Percentiles rank a stretch among this genome's conserved stretches.
Conservation (phyloP, 1,284 basidiomycete genomes). For the Pulveroboletus ridleyi region DNA sequence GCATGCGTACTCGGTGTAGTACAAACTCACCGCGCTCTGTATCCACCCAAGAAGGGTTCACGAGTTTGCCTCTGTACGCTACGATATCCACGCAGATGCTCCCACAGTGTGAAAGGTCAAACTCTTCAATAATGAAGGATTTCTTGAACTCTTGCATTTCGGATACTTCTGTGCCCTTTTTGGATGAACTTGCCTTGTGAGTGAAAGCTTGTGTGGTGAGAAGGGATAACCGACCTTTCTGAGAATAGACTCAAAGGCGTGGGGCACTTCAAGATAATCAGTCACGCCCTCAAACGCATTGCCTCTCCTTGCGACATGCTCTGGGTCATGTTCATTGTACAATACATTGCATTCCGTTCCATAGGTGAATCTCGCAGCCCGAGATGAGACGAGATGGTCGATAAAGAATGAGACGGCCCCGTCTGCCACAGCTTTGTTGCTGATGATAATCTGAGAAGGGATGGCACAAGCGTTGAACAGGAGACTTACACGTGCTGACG, state of each 20-base stretch:
- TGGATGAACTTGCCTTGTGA: not conserved
- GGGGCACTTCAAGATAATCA: conserved; percentile 31
- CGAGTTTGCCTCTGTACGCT: conserved; percentile 31
- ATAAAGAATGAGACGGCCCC: conserved; percentile 59
- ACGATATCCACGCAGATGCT: conserved; percentile 30
- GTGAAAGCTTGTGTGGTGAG: not conserved
- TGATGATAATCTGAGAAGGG: conserved; percentile 31
- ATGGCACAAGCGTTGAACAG: conserved; percentile 21
- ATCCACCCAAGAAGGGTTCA: conserved; percentile 31
- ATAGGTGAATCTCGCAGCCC: conserved; percentile 52
- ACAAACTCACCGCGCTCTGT: conserved; percentile 25
- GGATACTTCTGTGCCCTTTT: conserved; percentile 38
- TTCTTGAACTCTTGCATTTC: conserved; percentile 39
- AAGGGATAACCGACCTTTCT: conserved; percentile 36
- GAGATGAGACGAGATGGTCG: conserved; percentile 53
- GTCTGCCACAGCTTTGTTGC: conserved; percentile 64
- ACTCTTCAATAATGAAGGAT: conserved; percentile 34
- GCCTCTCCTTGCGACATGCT: conserved; percentile 41
- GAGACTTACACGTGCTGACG: conserved; percentile 43
- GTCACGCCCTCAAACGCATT: conserved; percentile 15
- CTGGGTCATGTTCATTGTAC: conserved; percentile 40
- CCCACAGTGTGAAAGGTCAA: conserved; percentile 26
- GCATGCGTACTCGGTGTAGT: not conserved
- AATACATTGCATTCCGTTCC: conserved; percentile 41
- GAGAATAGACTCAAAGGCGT: conserved; percentile 38